Percentiles rank a stretch among this genome's conserved stretches.
phyloP scores from a whole-genome alignment of 2,329 filamentous ascomycete genomes.

The Spiromastix sp. region DNA sequence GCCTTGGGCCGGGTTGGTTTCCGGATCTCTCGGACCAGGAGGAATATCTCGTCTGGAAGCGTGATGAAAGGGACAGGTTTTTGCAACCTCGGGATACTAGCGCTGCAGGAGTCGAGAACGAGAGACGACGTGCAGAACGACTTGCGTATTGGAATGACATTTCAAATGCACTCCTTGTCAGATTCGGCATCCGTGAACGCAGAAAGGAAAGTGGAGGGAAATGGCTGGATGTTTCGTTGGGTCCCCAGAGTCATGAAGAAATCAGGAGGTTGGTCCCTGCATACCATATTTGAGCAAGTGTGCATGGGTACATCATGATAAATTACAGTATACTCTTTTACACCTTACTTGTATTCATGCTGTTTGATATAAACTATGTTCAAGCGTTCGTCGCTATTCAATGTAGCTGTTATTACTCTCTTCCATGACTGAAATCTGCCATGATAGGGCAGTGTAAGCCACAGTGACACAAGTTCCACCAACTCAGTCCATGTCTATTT shows the following conservation, averaged over 20 bases:
- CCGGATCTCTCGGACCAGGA: slow-evolving; percentile 11
- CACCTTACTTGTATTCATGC: too few species aligned
- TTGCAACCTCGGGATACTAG: neutral
- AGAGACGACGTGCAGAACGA: slow-evolving; percentile 13
- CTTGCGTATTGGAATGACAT: slow-evolving; percentile 21
- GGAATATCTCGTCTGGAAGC: slow-evolving; percentile 1
- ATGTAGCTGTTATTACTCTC: too few species aligned
- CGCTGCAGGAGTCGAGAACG: neutral
- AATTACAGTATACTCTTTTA: too few species aligned
- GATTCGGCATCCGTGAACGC: slow-evolving; percentile 20
- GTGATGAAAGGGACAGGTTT: slow-evolving; percentile 2
- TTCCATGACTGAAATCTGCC: too few species aligned
- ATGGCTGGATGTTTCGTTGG: slow-evolving; percentile 29
- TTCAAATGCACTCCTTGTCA: slow-evolving; percentile 20
- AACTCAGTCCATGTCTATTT: too few species aligned
- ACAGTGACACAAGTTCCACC: too few species aligned
- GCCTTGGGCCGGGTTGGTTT: slow-evolving; percentile 33
- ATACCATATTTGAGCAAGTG: too few species aligned
- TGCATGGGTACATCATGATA: too few species aligned
- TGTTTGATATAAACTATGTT: too few species aligned
- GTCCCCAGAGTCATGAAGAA: slow-evolving; percentile 15
- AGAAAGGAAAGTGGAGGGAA: slow-evolving; percentile 26
- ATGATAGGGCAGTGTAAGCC: too few species aligned
- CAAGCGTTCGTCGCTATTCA: too few species aligned
- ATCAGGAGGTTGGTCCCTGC: slow-evolving; percentile 6